Evolutionary conservation across 2,329 filamentous ascomycete species (phyloP).

Genomic region (Fusarium sp.): DNA sequence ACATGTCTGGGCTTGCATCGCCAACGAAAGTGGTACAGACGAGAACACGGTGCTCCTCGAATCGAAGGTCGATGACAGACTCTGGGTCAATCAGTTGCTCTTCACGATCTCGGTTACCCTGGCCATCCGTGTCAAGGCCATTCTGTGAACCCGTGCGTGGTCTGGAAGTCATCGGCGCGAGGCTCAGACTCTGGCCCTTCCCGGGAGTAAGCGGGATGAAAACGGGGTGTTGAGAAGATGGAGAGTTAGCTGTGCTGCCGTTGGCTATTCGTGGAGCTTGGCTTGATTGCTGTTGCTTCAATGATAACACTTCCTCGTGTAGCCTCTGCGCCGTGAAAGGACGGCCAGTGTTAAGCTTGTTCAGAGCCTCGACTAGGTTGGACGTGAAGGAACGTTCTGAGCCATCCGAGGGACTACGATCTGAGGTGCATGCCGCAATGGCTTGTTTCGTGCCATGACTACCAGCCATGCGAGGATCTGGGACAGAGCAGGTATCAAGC

Average conservation of each 20-base stretch:
- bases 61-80: constrained; percentile 64
- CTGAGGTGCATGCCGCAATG: constrained; percentile 68
- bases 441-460: constrained; percentile 70
- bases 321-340: constrained; percentile 67
- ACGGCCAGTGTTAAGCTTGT: constrained; percentile 62
- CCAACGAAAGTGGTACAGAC: constrained; percentile 75
- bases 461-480: constrained; percentile 60
- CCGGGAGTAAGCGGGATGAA: constrained; percentile 67
- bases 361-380: constrained; percentile 65
- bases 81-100: constrained; percentile 59
- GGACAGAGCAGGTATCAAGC: constrained; percentile 69
- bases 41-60: constrained; percentile 71
- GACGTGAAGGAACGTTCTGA: constrained; percentile 68
- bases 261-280: constrained; percentile 58
- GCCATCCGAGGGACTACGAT: constrained; percentile 57
- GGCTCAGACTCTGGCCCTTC: constrained; percentile 62
- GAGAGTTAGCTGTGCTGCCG: constrained; percentile 52
- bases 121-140: constrained; percentile 40
- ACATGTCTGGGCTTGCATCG: constrained; percentile 73
- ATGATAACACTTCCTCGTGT: constrained; percentile 64
- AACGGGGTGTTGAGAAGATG: constrained; percentile 55
- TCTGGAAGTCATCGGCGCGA: constrained; percentile 58
- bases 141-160: constrained; percentile 43
- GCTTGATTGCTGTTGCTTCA: constrained; percentile 57
- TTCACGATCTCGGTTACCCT: constrained; percentile 40